phyloP scores from a whole-genome alignment of 139 green algal species.

The Micractinium sp. region DNA sequence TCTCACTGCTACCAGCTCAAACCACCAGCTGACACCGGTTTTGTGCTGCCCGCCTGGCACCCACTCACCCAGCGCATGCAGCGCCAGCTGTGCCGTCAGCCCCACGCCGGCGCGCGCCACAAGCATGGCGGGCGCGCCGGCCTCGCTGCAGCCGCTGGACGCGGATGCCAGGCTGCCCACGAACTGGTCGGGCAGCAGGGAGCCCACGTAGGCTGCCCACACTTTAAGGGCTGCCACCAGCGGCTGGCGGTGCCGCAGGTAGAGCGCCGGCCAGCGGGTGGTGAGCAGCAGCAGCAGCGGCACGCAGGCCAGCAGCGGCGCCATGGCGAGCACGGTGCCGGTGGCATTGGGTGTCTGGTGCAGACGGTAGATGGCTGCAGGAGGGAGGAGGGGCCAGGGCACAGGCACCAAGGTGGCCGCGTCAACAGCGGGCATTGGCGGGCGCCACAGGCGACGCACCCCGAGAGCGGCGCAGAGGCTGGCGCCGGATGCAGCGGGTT shows the following conservation, averaged over 20 bases:
- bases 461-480: too few species aligned
- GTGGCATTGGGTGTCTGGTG: not conserved
- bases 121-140: not conserved
- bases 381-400: not conserved
- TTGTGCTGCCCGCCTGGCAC: too few species aligned
- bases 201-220: not conserved
- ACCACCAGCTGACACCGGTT: not conserved
- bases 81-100: not conserved
- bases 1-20: not conserved
- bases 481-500: too few species aligned
- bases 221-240: conserved; percentile 1
- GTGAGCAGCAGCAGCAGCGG: conserved; percentile 2
- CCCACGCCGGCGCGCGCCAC: not conserved
- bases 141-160: not conserved
- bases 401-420: too few species aligned
- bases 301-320: not conserved
- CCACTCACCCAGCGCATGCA: conserved; percentile 1
- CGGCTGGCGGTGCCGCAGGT: conserved; percentile 8
- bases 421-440: too few species aligned
- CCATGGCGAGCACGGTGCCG: not conserved
- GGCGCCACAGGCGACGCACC: too few species aligned
- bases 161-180: not conserved
- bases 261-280: not conserved
- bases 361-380: not conserved
- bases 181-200: not conserved